Base-by-base conservation (phyloP, 164 flowering plant species). In the Kalanchoe fedtschenkoi region DNA sequence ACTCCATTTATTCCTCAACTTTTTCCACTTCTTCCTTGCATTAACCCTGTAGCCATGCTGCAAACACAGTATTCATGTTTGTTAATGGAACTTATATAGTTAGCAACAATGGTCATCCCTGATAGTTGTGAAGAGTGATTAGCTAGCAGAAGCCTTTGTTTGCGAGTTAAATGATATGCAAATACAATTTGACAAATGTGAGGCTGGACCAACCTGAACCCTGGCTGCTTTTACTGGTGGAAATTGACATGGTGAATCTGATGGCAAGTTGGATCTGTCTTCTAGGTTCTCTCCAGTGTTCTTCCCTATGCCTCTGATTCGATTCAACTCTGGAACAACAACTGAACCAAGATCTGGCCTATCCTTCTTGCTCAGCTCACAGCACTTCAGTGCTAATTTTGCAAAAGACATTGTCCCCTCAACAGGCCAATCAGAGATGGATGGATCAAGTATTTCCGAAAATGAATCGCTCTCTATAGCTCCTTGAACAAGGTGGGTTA, bases 391-490 rank as follows among this genome's bases (percentile, higher is more conserved):
- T 32, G 76, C 92, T 76, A 86, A 58, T 8, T 58, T 22, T 62
- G 83, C 83, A 60, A 84, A 62, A 65, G 55, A 63, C 54, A 66
- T 47, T 42, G 82, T 81, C 61, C 64, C 67, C 21, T 62, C 73
- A 58, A 76, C 59, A 58, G 89, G 92, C 87, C 87, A 84, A 11
- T 86, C 79, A 39, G 89, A 87, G 65, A 84, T 84, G 13, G 83
- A 75, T 51, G 8, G 7, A 61, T 86, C 92, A 70, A 86, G 63
- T 7, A 84, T 62, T 26, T 69, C 22, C 1, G 62, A 54, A 8
- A 84, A 67, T 24, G 69, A 65, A 5, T 66, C 83, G 3, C 66
- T 69, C 29, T 79, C 79, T n/a, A 86, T 13, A 5, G 87, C 89
- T 67, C 71, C 60, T 66, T 73, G 72, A 13, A 82, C 77, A 34